phyloP scores from a whole-genome alignment of 495 filamentous ascomycete genomes.

The Penicillium mononematosum region DNA sequence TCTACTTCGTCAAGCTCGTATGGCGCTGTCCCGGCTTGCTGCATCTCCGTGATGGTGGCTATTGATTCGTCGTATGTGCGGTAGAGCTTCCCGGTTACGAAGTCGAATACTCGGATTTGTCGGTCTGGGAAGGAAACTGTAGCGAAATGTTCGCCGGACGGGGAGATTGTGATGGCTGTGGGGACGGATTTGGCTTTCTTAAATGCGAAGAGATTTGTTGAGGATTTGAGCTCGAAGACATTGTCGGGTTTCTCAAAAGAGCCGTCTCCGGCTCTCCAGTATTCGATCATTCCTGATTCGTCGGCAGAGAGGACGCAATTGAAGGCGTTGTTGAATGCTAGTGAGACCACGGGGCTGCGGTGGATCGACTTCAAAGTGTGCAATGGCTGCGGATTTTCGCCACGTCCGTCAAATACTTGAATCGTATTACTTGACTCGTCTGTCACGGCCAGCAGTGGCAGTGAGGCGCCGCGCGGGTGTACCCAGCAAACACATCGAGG shows the following conservation, averaged over 20 bases:
- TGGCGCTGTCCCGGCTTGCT: constrained; percentile 80
- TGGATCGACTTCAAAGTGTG: constrained; percentile 76
- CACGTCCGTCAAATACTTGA: constrained; percentile 83
- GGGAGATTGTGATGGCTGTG: constrained; percentile 80
- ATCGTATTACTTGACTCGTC: constrained; percentile 69
- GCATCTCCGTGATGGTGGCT: constrained; percentile 82
- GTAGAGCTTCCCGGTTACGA: constrained; percentile 79
- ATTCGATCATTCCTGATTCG: constrained; percentile 92
- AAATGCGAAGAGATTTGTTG: constrained; percentile 93
- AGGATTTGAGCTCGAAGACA: constrained; percentile 89
- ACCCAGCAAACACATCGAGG: constrained; percentile 91
- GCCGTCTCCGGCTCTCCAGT: constrained; percentile 75
- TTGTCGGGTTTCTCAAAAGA: constrained; percentile 87
- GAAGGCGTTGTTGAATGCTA: constrained; percentile 85
- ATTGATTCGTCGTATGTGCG: constrained; percentile 95
- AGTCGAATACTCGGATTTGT: constrained; percentile 89
- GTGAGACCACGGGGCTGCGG: constrained; percentile 70
- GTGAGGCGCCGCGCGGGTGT: constrained; percentile 79
- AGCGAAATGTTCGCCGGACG: constrained; percentile 78
- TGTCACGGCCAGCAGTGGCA: constrained; percentile 89
- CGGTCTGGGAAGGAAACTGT: constrained; percentile 93
- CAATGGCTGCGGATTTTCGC: constrained; percentile 69
- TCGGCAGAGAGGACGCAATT: constrained; percentile 90
- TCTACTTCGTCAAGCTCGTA: constrained; percentile 83
- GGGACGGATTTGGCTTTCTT: constrained; percentile 90